A percentile compares a stretch with the other conserved stretches of the same genome.
phyloP scores from a whole-genome alignment of 148 eudicot species.

The Vaccinium macrocarpon region DNA sequence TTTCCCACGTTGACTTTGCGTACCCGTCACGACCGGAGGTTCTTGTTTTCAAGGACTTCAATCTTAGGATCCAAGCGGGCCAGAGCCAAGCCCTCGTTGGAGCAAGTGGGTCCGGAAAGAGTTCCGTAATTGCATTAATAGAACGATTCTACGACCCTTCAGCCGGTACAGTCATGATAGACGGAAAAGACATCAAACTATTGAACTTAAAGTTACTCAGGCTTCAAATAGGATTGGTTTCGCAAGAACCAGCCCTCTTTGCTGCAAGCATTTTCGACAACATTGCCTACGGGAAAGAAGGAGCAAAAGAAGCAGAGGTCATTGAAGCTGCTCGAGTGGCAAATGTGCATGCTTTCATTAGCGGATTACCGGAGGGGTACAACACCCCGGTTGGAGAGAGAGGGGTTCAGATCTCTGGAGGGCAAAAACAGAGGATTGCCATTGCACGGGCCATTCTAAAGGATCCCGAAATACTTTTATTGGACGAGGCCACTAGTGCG shows the following conservation, averaged over 20 bases:
- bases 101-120: constrained; percentile 94
- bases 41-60: constrained; percentile 75
- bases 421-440: constrained; percentile 90
- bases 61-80: constrained; percentile 82
- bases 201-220: constrained; percentile 71
- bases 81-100: constrained; percentile 98
- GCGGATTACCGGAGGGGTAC: constrained; percentile 89
- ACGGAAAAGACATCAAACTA: constrained; percentile 83
- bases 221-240: constrained; percentile 76
- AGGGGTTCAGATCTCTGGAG: constrained; percentile 95
- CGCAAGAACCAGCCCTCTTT: constrained; percentile 93
- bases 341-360: constrained; percentile 79
- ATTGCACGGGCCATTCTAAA: constrained; percentile 92
- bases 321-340: constrained; percentile 86
- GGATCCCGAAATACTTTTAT: constrained; percentile 69
- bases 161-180: constrained; percentile 90
- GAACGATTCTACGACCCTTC: constrained; percentile 89
- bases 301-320: constrained; percentile 88
- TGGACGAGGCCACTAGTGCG: constrained; percentile 97
- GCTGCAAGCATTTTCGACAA: constrained; percentile 88
- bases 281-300: constrained; percentile 93
- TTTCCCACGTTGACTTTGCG: constrained; percentile 80
- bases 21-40: constrained; percentile 92
- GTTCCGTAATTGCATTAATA: constrained; percentile 83
- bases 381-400: constrained; percentile 84